Evolutionary conservation across 2,329 filamentous ascomycete species (phyloP), one percentile per base, ranked within the genome.

Genomic region (Bipolaris victoriae): DNA sequence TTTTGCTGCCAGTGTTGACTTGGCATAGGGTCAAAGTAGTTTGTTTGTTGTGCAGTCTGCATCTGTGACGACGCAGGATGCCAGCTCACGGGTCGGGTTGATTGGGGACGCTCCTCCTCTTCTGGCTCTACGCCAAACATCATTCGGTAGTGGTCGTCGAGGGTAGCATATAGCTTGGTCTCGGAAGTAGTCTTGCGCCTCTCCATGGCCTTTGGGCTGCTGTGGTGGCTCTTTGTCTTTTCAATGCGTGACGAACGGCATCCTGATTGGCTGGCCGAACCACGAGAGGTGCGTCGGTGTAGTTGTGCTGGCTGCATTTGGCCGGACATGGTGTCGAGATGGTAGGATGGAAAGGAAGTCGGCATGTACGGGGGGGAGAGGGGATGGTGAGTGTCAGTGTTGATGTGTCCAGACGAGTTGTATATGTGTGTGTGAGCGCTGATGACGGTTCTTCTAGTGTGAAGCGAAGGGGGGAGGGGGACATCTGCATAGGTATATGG

Each of bases 1-100:
- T 68, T 61, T 41, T 55, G 69, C 35, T 61, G 54, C 68, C 72
- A 72, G 51, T 68, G 68, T 55, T 77, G 65, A 26, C 67, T 60
- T 9, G 65, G 63, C 36, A 62, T 56, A 6, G 65, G 66, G 13
- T 70, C 69, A 15, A 63, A 63, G 50, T 67, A 61, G 43, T 61
- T 60, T 10, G 71, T 66, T 44, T 15, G 62, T 24, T 55, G 63
- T 16, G 64, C 52, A 37, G 60, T 54, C 33, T 62, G 58, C 62
- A 79, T 72, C 33, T 73, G 74, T 56, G 84, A 81, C 9, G 88
- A 84, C 20, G 84, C 84, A 2, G 89, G 88, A 72, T 92, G 90
- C 90, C 90, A 92, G 80, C 89, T 92, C 44, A 90, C 80, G 5
- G 90, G 89, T 40, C 90, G 66, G 48, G 63, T 65, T 33, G 66